phyloP scores from a whole-genome alignment of 2,329 filamentous ascomycete species.

The Exophiala bonariae region DNA sequence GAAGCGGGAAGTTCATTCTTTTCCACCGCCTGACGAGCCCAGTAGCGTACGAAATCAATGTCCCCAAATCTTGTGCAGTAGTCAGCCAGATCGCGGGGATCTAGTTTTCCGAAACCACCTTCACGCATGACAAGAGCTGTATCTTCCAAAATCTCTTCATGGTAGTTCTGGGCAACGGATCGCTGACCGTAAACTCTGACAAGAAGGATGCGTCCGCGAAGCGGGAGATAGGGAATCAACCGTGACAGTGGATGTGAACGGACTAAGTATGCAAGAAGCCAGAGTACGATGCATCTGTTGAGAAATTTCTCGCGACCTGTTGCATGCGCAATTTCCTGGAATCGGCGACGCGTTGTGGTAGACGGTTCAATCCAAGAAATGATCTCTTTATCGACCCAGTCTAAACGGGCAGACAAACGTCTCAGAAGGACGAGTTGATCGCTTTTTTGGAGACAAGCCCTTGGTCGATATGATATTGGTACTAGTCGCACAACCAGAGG shows the following conservation, averaged over 20 bases:
- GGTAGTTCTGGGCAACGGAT: neutral
- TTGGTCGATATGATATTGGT: constrained; percentile 68
- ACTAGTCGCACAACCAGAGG: constrained; percentile 74
- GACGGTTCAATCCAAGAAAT: no score
- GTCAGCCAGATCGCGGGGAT: constrained; percentile 22
- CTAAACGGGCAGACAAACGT: no score
- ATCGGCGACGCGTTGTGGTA: no score
- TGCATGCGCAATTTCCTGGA: no score
- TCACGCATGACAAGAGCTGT: constrained; percentile 22
- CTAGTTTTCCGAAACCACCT: constrained; percentile 20
- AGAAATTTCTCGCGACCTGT: neutral
- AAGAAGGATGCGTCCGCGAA: neutral
- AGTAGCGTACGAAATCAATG: constrained; percentile 1
- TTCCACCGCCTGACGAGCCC: constrained; percentile 1
- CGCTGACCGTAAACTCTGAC: neutral
- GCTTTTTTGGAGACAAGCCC: neutral
- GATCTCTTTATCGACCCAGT: no score
- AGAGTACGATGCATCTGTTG: no score
- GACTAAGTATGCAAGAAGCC: neutral
- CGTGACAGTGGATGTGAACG: neutral
- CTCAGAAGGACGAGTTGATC: no score
- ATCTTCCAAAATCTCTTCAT: constrained; percentile 18
- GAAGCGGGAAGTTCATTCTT: neutral
- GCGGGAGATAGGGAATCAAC: neutral
- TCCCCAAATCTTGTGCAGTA: constrained; percentile 21